Evolutionary conservation across 176 grass and related monocot species (phyloP).

Genomic region (Zizania latifolia): DNA sequence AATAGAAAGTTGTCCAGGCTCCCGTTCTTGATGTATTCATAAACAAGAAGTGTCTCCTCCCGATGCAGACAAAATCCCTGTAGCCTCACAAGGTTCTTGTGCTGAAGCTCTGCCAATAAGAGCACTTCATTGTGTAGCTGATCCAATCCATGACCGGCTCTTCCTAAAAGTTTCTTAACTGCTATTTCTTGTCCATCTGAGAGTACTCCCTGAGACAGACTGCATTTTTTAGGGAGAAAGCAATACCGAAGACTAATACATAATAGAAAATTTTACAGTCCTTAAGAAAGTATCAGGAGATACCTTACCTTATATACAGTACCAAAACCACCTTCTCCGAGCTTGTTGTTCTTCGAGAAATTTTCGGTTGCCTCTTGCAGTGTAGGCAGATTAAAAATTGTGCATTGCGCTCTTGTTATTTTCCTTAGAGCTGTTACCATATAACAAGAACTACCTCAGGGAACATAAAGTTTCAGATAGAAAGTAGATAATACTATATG

Average conservation of each 20-base stretch:
- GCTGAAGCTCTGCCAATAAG: conserved; percentile 39
- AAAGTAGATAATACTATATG: not conserved
- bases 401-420: conserved; percentile 37
- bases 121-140: conserved; percentile 37
- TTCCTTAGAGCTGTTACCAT: conserved; percentile 27
- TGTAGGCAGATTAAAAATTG: conserved; percentile 22
- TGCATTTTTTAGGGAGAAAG: not conserved
- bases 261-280: no score
- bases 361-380: conserved; percentile 41
- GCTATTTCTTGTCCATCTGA: conserved; percentile 38
- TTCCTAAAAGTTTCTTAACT: conserved; percentile 36
- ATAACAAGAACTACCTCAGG: conserved; percentile 12
- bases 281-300: no score
- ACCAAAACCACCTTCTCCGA: conserved; percentile 46
- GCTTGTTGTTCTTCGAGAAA: conserved; percentile 40
- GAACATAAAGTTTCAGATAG: not conserved
- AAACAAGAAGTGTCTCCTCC: conserved; percentile 9
- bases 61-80: conserved; percentile 33
- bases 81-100: conserved; percentile 46
- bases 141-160: not conserved
- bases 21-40: conserved; percentile 26
- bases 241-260: no score
- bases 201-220: conserved; percentile 31
- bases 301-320: conserved; percentile 44
- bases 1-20: conserved; percentile 34